Base-by-base conservation (phyloP, 2,329 filamentous ascomycete species). In the Fusarium brevicatenulatum region DNA sequence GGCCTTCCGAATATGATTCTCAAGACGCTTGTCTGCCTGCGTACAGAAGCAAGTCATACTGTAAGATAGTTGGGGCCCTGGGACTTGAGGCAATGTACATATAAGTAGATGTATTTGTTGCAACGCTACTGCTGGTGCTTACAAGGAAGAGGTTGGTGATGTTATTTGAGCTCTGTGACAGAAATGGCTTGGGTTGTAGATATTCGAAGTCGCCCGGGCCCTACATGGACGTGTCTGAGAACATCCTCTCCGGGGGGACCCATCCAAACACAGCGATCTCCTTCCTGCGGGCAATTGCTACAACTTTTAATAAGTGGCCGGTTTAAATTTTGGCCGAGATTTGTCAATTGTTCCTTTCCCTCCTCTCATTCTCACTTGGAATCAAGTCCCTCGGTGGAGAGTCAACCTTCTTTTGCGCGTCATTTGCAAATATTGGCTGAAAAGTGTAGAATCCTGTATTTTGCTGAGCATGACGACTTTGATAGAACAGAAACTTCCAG, bases 401-500 rank as follows among this genome's bases (percentile, higher is more conserved):
- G 11, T 67, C 54, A 25, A 62, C 44, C 19, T 67, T 70, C 15
- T 68, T 59, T 9, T 67, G 36, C 21, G 63, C 71, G 46, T 78
- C 68, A 12, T 76, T 75, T 5, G 77, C 78, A 58, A 83, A 73
- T 32, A 80, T 73, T 28, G 82, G 82, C 42, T 81, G 77, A 52
- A 83, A 83, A 5, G 82, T 83, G 66, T 83, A 83, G 34, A 78
- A 78, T 44, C 82, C 82, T 83, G 58, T 10, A 8, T 7, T n/a
- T 28, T 10, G 37, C 53, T 77, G 44, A 70, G 66, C 34, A 47
- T 66, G 25, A 32, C 25, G 23, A 50, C 8, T 53, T 32, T 13
- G 32, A 53, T 34, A 30, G 15, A 30, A 16, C 19, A n/a, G 36
- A 34, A n/a, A 34, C 16, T 50, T 50, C n/a, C 23, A 25, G 30